These are phyloP conservation scores for Kazachstania martiniae DNA, from an alignment of 805 yeast genomes.

Conservation along the genomic window DNA sequence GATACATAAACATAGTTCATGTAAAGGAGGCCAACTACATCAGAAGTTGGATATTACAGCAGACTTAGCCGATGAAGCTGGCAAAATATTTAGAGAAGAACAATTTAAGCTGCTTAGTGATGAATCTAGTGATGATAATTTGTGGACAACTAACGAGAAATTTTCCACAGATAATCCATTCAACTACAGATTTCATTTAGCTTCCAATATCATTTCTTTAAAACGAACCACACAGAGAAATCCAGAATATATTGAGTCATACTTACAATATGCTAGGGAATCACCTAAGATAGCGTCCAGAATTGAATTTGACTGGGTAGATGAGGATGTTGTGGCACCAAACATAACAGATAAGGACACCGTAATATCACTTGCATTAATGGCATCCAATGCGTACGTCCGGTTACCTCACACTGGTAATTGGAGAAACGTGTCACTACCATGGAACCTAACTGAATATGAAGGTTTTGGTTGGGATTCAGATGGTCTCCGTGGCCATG, in stretches of 20 bases:
- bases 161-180: slow-evolving; percentile 21
- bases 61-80: slow-evolving; percentile 10
- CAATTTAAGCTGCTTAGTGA: slow-evolving; percentile 1
- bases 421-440: slow-evolving; percentile 69
- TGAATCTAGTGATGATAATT: slow-evolving; percentile 2
- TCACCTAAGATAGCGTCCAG: no score
- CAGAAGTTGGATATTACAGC: slow-evolving; percentile 15
- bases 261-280: not conserved
- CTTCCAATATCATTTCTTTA: slow-evolving; percentile 8
- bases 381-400: slow-evolving; percentile 89
- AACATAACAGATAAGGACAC: slow-evolving; percentile 68
- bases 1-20: slow-evolving; percentile 19
- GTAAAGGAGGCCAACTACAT: slow-evolving; percentile 5
- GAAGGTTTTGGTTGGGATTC: slow-evolving; percentile 76
- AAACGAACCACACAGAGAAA: slow-evolving; percentile 35
- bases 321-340: slow-evolving; percentile 49
- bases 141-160: slow-evolving; percentile 14
- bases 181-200: slow-evolving; percentile 11
- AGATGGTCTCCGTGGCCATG: slow-evolving; percentile 82
- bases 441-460: slow-evolving; percentile 44
- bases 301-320: slow-evolving; percentile 45
- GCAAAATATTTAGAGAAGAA: slow-evolving; percentile 6
- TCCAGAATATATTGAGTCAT: slow-evolving; percentile 42
- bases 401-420: slow-evolving; percentile 65
- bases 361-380: slow-evolving; percentile 61